Evolutionary conservation across 2,329 filamentous ascomycete species (phyloP).

Genomic region (Emmonsiellopsis sp.): DNA sequence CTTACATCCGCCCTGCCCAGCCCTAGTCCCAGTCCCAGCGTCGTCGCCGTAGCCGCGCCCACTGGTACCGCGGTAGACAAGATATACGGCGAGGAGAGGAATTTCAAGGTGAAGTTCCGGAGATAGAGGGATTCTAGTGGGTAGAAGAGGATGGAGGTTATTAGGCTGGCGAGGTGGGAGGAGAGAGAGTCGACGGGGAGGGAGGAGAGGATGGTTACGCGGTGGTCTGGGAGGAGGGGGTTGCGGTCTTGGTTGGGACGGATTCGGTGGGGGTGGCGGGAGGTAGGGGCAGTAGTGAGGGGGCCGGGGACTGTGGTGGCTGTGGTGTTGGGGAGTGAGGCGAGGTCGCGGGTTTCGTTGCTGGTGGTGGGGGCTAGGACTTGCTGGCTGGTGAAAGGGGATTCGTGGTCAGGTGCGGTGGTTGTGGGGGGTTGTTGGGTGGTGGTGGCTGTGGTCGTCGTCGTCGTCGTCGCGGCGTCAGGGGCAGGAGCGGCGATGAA

Average conservation of each 20-base stretch:
- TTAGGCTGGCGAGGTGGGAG: conserved; percentile 30
- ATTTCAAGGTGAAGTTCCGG: conserved; percentile 30
- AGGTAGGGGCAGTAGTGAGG: conserved; percentile 14
- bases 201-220: conserved; percentile 35
- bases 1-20: conserved; percentile 21
- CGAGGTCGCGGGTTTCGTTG: conserved; percentile 3
- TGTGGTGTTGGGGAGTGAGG: background rate
- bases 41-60: conserved; percentile 3
- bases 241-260: background rate
- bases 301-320: background rate
- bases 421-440: background rate
- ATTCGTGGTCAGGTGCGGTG: background rate
- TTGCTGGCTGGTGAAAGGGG: background rate
- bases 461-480: too few relatives aligned
- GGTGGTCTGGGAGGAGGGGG: conserved; percentile 20
- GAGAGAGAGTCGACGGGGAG: conserved; percentile 34
- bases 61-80: conserved; percentile 9
- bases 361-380: background rate
- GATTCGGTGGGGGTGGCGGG: conserved; percentile 9
- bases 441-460: background rate
- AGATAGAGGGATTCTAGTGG: conserved; percentile 34
- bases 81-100: conserved; percentile 20
- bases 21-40: conserved; percentile 3
- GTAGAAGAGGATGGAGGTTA: conserved; percentile 30
- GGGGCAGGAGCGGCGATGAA: background rate